phyloP scores from a whole-genome alignment of 2,329 filamentous ascomycete genomes.

The Sphaerulina musiva region DNA sequence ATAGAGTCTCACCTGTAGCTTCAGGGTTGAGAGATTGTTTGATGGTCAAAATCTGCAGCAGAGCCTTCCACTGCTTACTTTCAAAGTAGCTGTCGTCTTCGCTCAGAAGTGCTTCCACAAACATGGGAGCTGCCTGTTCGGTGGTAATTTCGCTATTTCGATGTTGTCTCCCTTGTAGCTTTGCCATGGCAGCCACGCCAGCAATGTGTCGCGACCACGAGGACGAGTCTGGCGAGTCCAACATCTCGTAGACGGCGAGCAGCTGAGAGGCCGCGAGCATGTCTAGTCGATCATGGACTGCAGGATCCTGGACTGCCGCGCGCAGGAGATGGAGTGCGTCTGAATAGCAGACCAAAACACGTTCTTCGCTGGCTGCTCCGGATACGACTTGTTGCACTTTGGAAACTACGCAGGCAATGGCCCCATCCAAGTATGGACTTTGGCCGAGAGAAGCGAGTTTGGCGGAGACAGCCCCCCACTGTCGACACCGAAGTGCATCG shows the following conservation, averaged over 20 bases:
- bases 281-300: slow-evolving; percentile 8
- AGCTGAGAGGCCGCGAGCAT: slow-evolving; percentile 15
- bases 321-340: slow-evolving; percentile 12
- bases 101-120: slow-evolving; percentile 14
- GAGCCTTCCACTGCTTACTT: slow-evolving; percentile 12
- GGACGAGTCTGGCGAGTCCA: slow-evolving; percentile 8
- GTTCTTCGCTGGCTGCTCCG: slow-evolving; percentile 5
- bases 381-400: slow-evolving; percentile 15
- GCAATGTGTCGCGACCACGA: slow-evolving; percentile 13
- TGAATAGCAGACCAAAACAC: slow-evolving; percentile 10
- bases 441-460: slow-evolving; percentile 4
- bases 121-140: slow-evolving; percentile 14
- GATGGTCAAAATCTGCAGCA: slow-evolving; percentile 6
- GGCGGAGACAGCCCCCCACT: slow-evolving; percentile 12
- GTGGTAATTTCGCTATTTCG: not conserved
- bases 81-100: slow-evolving; percentile 13
- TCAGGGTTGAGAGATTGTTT: slow-evolving; percentile 9
- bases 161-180: slow-evolving; percentile 2
- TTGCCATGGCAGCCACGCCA: slow-evolving; percentile 14
- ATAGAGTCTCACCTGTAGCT: slow-evolving; percentile 6
- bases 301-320: slow-evolving; percentile 9
- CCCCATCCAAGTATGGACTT: slow-evolving; percentile 13
- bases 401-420: slow-evolving; percentile 13
- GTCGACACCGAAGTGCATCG: slow-evolving; percentile 13
- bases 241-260: slow-evolving; percentile 15